These are phyloP conservation scores for Garcia nutans DNA, from an alignment of 345 rosid species.

Conservation along the genomic window DNA sequence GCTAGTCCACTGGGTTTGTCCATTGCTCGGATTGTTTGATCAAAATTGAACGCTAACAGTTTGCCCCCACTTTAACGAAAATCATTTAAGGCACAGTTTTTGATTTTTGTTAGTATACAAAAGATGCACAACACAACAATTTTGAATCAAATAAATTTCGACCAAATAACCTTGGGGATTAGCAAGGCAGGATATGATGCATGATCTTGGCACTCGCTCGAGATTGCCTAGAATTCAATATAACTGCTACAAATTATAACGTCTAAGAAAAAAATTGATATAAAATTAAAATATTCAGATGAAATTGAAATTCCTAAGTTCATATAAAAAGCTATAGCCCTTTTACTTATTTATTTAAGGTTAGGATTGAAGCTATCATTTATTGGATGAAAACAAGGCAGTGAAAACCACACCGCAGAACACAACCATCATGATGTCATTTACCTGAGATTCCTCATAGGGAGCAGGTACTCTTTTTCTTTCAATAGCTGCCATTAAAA, in stretches of 20 bases:
- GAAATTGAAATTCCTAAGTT: neutral
- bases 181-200: no score
- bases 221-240: neutral
- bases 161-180: no score
- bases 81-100: no score
- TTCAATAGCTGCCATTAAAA: constrained; percentile 59
- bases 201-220: no score
- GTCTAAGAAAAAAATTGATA: neutral
- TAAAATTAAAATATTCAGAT: neutral
- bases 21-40: no score
- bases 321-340: neutral
- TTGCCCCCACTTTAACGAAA: no score
- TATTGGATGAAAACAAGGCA: neutral
- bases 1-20: no score
- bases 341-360: neutral
- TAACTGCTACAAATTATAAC: neutral
- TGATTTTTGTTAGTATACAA: no score
- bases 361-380: neutral
- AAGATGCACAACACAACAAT: no score
- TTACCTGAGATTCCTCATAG: constrained; percentile 62
- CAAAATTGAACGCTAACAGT: no score
- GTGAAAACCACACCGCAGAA: neutral
- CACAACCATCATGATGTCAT: neutral
- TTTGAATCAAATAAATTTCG: no score
- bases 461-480: constrained; percentile 32